Base-by-base conservation (phyloP, 164 flowering plant genomes). In the Sedum album region DNA sequence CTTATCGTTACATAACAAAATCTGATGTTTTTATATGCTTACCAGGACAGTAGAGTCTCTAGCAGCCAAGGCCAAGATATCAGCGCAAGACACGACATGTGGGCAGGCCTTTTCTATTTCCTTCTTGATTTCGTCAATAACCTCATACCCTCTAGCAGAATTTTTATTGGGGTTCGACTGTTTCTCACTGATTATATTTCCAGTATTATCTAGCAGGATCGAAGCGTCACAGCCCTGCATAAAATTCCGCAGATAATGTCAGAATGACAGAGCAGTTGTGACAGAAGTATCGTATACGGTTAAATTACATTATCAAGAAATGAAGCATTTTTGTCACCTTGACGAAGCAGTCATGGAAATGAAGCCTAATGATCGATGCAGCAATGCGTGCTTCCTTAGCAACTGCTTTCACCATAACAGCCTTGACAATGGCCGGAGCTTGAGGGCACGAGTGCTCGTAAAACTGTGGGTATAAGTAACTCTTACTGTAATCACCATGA, bases 301-400 rank as follows among this genome's bases (percentile, higher is more conserved):
- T n/a, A n/a, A n/a, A n/a, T n/a, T n/a, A n/a, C n/a, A n/a, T 15
- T 8, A 18, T 7, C 18, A 7, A 21, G 66, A 18, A 65, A 31
- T 64, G 67, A 33, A 18, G 20, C 18, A 3, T 28, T 28, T 57
- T 57, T 15, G 67, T 38, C 18, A 65, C 67, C 96, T 91, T 79
- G 42, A 94, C 98, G 73, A 93, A 93, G 67, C 98, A 93, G 74
- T 93, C 98, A 68, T 93, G 98, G 78, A 93, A 93, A 70, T 89
- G 96, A 33, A 94, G 97, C 81, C 98, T 76, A 13, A 94, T 77
- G 74, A 94, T 66, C 7, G 98, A 94, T 67, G 98, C 98, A 66
- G 97, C 93, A 88, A 88, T 89, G 31, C 98, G 85, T 11, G 89
- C 67, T 67, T 93, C 97, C 74, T 63, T 82, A 0, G 90, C 90